phyloP scores from a whole-genome alignment of 805 yeast genomes.

The Kluyveromyces lactis region DNA sequence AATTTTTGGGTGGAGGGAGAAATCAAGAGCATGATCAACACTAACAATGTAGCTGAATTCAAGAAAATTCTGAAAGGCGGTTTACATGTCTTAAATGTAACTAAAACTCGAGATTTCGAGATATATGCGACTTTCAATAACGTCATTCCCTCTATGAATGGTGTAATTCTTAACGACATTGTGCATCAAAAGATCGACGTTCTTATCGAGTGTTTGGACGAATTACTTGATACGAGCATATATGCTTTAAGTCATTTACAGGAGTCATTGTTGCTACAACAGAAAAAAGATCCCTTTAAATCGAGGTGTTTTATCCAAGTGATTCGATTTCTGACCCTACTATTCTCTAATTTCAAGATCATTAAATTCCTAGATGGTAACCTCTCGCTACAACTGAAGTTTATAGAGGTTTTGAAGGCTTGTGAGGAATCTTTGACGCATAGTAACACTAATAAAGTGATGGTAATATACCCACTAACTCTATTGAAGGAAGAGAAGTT shows the following conservation, averaged over 20 bases:
- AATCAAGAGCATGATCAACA: slow-evolving; percentile 18
- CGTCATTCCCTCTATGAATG: slow-evolving; percentile 14
- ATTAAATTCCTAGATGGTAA: slow-evolving; percentile 11
- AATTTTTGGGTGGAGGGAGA: slow-evolving; percentile 26
- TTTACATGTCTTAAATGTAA: slow-evolving; percentile 11
- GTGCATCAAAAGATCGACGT: slow-evolving; percentile 13
- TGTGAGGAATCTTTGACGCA: slow-evolving; percentile 16
- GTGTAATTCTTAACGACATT: slow-evolving; percentile 6
- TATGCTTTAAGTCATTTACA: slow-evolving; percentile 15
- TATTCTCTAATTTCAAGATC: slow-evolving; percentile 21
- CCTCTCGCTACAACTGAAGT: slow-evolving; percentile 7
- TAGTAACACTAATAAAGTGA: slow-evolving; percentile 20
- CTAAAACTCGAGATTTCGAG: slow-evolving; percentile 17
- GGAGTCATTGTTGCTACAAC: slow-evolving; percentile 9
- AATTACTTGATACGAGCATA: slow-evolving; percentile 10
- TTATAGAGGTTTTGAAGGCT: slow-evolving; percentile 12
- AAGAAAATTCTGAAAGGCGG: slow-evolving; percentile 21
- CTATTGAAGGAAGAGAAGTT: slow-evolving; percentile 23
- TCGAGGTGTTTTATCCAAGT: slow-evolving; percentile 26
- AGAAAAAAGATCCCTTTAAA: slow-evolving; percentile 22
- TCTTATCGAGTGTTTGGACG: slow-evolving; percentile 14
- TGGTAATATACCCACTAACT: slow-evolving; percentile 19
- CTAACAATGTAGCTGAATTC: slow-evolving; percentile 17
- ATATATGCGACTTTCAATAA: slow-evolving; percentile 27
- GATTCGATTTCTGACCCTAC: slow-evolving; percentile 17